Conservation (phyloP, 2,329 filamentous ascomycete genomes). For the Rutstroemia sydowiana region DNA sequence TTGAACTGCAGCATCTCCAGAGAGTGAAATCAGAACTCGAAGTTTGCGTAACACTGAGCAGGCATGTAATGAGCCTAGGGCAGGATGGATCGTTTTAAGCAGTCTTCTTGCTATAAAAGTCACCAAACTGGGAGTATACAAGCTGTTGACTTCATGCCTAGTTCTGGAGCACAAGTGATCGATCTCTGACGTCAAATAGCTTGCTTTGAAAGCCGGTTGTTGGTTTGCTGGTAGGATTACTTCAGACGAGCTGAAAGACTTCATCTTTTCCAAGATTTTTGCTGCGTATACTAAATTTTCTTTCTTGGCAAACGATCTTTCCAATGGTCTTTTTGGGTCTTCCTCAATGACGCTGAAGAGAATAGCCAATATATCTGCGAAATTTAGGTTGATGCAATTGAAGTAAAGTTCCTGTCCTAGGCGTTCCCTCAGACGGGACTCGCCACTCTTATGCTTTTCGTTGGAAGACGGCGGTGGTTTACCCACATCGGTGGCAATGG, state of each 20-base stretch:
- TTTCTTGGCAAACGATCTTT: slow-evolving; percentile 57
- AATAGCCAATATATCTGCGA: slow-evolving; percentile 68
- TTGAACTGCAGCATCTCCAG: slow-evolving; percentile 62
- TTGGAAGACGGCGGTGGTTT: slow-evolving; percentile 31
- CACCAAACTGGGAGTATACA: slow-evolving; percentile 73
- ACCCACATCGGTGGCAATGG: slow-evolving; percentile 67
- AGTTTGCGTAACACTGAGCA: slow-evolving; percentile 83
- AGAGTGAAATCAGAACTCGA: slow-evolving; percentile 70
- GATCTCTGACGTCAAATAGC: slow-evolving; percentile 68
- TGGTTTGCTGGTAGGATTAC: slow-evolving; percentile 66
- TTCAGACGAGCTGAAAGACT: slow-evolving; percentile 56
- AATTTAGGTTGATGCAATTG: slow-evolving; percentile 57
- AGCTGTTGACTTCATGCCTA: slow-evolving; percentile 51
- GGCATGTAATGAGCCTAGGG: slow-evolving; percentile 78
- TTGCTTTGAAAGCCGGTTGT: slow-evolving; percentile 78
- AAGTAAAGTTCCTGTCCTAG: slow-evolving; percentile 61
- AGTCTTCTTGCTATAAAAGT: slow-evolving; percentile 69
- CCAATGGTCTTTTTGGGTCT: slow-evolving; percentile 50
- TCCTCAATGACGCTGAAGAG: slow-evolving; percentile 74
- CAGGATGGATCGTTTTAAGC: slow-evolving; percentile 72
- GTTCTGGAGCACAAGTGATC: slow-evolving; percentile 70
- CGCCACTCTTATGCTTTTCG: slow-evolving; percentile 46
- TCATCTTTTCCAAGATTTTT: slow-evolving; percentile 62
- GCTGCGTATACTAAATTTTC: slow-evolving; percentile 52
- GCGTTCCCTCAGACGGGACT: slow-evolving; percentile 59